Base-by-base conservation (phyloP, 2,329 filamentous ascomycete genomes). In the Paecilomyces sp. region DNA sequence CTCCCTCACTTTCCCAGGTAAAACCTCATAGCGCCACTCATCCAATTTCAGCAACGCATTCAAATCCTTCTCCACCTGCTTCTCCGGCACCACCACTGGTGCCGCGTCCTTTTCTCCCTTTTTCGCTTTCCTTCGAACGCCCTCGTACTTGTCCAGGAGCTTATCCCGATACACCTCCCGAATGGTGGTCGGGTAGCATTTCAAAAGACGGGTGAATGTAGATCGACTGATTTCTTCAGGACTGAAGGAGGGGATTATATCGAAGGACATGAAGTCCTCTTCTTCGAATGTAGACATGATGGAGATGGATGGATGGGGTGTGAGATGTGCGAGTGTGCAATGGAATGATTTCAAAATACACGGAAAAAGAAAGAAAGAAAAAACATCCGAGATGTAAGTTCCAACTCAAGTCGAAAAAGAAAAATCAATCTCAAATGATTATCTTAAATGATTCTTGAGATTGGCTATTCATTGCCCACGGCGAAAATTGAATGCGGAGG, bases 11-110 rank as follows among this genome's bases (percentile, higher is more conserved):
- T 59, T 22, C 7, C 31, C 57, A 0, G 75, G 74, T 18, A 78
- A 60, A 12, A 41, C 62, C 25, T 69, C 67, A 64, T 77, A 79
- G 31, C 77, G 68, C 71, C 73, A 77, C 9, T 57, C 54, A 63
- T 79, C 76, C 28, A 77, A 61, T 33, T 68, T 55, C 7, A 73
- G 34, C 28, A 73, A 76, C 6, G 64, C 67, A 0, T 67, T 57
- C 33, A 68, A 58, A 41, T 69, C 69, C 36, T 56, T 64, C 9
- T 59, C 28, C 25, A 65, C 65, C 8, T 58, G 34, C 30, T 61
- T 58, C 25, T 66, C 55, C n/a, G 13, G 8, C 13, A 55, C 54
- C 24, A 41, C 31, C 25, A n/a, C 33, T n/a, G 34, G n/a, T 1
- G 18, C 30, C 30, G 36, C 12, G 25, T 28, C 18, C 34, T 7